Evolutionary conservation across 306 rosid genomes (phyloP).

Genomic region (Pterocarpus macrocarpus): DNA sequence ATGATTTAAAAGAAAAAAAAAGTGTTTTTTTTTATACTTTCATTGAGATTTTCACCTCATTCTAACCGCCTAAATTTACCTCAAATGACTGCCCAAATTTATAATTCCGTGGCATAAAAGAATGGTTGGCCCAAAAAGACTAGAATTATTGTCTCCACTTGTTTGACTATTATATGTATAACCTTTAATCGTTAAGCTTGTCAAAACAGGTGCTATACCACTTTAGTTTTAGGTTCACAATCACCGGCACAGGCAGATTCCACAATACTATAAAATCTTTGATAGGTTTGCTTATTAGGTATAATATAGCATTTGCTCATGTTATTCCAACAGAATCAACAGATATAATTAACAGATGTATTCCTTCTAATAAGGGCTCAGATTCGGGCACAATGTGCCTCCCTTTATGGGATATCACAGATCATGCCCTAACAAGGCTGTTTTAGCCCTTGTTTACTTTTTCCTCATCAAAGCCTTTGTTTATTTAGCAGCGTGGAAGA

Average conservation of each 20-base stretch:
- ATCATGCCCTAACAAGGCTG: constrained; percentile 50
- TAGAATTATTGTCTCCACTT: constrained; percentile 20
- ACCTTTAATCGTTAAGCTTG: not conserved
- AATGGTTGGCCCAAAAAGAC: not conserved
- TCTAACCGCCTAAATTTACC: too few relatives aligned
- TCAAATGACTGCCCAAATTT: too few relatives aligned
- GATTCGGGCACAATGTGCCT: constrained; percentile 40
- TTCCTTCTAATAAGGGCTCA: constrained; percentile 48
- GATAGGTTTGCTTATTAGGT: constrained; percentile 37
- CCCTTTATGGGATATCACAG: constrained; percentile 54
- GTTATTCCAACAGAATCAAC: constrained; percentile 51
- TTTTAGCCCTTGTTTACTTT: constrained; percentile 25
- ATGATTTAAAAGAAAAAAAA: too few relatives aligned
- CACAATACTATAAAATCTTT: constrained; percentile 31
- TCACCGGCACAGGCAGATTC: constrained; percentile 25
- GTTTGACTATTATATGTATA: constrained; percentile 2
- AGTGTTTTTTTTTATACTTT: too few relatives aligned
- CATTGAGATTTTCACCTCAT: too few relatives aligned
- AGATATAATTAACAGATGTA: constrained; percentile 16
- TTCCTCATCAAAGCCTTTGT: constrained; percentile 12
- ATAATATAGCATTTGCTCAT: constrained; percentile 36
- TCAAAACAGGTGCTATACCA: constrained; percentile 12
- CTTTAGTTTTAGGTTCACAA: constrained; percentile 11
- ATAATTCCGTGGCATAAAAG: too few relatives aligned
- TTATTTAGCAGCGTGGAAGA: constrained; percentile 25